A percentile compares a stretch with the other conserved stretches of the same genome.
Evolutionary conservation across 345 rosid species (phyloP).

Genomic region (Laguncularia racemosa): DNA sequence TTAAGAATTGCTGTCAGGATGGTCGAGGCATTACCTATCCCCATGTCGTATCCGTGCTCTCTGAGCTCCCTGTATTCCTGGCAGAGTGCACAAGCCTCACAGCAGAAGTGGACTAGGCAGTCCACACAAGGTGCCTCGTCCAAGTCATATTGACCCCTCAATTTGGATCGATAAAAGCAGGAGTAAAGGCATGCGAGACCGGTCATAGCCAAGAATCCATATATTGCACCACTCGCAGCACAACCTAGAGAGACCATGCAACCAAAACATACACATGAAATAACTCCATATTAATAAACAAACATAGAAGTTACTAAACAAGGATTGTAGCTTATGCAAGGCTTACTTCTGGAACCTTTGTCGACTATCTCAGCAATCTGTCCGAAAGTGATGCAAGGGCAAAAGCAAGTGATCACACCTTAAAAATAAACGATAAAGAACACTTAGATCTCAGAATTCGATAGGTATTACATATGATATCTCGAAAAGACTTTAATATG

Average conservation of each 20-base stretch:
- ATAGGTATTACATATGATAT: too few relatives aligned
- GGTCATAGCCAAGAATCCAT: conserved; percentile 21
- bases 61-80: conserved; percentile 58
- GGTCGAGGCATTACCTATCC: too few relatives aligned
- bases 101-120: conserved; percentile 43
- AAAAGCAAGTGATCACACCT: conserved; percentile 35
- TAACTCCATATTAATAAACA: neutral
- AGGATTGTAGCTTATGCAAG: neutral
- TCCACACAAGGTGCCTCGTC: conserved; percentile 42
- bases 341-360: conserved; percentile 42
- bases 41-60: conserved; percentile 42
- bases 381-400: conserved; percentile 66
- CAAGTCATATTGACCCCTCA: conserved; percentile 52
- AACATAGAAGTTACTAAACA: neutral
- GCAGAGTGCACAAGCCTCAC: conserved; percentile 56
- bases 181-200: conserved; percentile 54
- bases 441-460: too few relatives aligned
- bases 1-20: too few relatives aligned
- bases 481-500: too few relatives aligned
- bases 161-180: conserved; percentile 47
- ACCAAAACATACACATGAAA: too few relatives aligned
- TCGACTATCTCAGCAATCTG: conserved; percentile 63
- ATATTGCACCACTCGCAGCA: conserved; percentile 38
- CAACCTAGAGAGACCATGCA: conserved; percentile 25
- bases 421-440: neutral